Percentiles rank a stretch among this genome's conserved stretches.
Evolutionary conservation across 805 yeast genomes (phyloP).

Genomic region (Cyberlindnera veronae): DNA sequence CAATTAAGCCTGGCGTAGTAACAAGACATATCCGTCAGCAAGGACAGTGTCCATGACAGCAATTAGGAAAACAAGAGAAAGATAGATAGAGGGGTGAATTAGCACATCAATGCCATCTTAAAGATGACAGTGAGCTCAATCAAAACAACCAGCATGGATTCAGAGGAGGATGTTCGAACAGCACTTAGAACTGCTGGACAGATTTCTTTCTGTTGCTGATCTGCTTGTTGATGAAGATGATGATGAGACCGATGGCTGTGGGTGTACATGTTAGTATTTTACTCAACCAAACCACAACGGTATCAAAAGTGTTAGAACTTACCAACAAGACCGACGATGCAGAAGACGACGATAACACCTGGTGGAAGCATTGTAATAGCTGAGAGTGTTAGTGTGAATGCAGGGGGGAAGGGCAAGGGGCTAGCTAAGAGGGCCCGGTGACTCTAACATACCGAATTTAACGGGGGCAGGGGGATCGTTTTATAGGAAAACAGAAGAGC

Average conservation of each 20-base stretch:
- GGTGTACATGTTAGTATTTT: background rate
- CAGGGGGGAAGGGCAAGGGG: background rate
- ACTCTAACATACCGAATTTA: background rate
- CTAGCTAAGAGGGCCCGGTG: background rate
- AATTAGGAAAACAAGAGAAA: too few species aligned
- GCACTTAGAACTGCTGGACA: conserved; percentile 25
- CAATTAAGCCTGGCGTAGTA: too few species aligned
- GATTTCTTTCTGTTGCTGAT: conserved; percentile 23
- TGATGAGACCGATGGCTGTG: conserved; percentile 19
- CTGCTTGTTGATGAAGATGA: conserved; percentile 12
- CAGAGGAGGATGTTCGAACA: too few species aligned
- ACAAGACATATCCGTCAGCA: too few species aligned
- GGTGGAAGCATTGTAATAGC: conserved; percentile 29
- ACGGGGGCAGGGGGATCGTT: background rate
- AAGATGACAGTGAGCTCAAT: too few species aligned
- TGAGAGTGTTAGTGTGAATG: background rate
- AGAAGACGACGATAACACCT: conserved; percentile 32
- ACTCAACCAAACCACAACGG: background rate
- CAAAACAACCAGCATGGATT: too few species aligned
- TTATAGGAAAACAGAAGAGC: too few species aligned
- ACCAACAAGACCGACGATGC: conserved; percentile 28
- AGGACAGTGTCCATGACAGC: too few species aligned
- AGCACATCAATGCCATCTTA: too few species aligned
- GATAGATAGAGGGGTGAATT: too few species aligned
- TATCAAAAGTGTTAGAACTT: conserved; percentile 6